Evolutionary conservation across 768 basidiomycete species (phyloP).

Genomic region (Auricularia heimuer): DNA sequence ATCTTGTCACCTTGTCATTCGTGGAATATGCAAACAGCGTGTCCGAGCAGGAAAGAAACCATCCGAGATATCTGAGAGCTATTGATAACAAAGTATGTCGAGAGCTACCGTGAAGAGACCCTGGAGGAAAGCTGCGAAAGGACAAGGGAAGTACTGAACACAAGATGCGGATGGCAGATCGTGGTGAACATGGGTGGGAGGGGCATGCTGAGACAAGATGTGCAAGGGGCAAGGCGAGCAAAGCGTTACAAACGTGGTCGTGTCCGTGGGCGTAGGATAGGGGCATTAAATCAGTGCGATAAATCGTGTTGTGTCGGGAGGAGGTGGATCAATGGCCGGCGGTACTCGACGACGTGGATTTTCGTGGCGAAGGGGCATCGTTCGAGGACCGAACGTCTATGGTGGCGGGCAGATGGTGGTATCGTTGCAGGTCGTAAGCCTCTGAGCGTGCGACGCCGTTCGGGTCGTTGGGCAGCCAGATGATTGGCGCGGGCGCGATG

Average conservation of each 20-base stretch:
- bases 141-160: neutral
- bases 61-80: neutral
- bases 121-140: neutral
- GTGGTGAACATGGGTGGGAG: too few species aligned
- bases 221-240: neutral
- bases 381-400: conserved; percentile 52
- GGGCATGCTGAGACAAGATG: too few species aligned
- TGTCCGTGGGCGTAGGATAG: neutral
- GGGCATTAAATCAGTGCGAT: neutral
- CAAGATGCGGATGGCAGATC: neutral
- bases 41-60: conserved; percentile 1
- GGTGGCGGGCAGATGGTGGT: conserved; percentile 60
- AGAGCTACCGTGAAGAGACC: neutral
- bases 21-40: conserved; percentile 3
- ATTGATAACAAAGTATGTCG: neutral
- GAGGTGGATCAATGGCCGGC: neutral
- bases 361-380: conserved; percentile 30
- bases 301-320: neutral
- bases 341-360: neutral
- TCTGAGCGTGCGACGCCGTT: conserved; percentile 66
- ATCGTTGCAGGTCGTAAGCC: conserved; percentile 64
- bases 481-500: conserved; percentile 64
- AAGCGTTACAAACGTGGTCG: neutral
- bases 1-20: neutral
- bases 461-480: conserved; percentile 78